Evolutionary conservation across 306 rosid genomes (phyloP), one percentile per base, ranked within the genome.

Genomic region (Geum urbanum): DNA sequence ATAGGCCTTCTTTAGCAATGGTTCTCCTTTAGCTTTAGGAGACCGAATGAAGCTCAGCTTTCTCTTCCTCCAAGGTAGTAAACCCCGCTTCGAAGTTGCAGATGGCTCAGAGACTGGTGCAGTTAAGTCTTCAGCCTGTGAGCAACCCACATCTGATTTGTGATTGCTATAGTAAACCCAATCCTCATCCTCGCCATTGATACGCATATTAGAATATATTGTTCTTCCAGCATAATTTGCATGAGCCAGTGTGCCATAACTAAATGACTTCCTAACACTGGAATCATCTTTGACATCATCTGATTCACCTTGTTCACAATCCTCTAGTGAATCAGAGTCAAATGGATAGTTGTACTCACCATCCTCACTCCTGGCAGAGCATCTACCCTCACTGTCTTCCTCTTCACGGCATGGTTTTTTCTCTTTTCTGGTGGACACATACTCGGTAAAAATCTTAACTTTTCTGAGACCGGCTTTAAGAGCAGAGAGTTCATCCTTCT

Each of bases 1-100:
- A 35, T 95, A 87, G 12, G 86, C 97, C 81, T 90, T 91, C 90
- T 95, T 95, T 35, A 91, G 61, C 84, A 95, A 78, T 0, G 99
- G 99, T 76, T 95, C 99, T 65, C 99, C 99, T 76, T 95, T 91
- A 50, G 95, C 85, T 73, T 95, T 91, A 40, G 97, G 99, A 70
- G 99, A 91, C 74, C 97, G 74, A 57, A 70, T 89, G 85, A 95
- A 95, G 77, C 92, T 95, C 87, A 95, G 69, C 88, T 95, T 95
- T 79, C 99, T 91, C 96, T 95, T 95, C 84, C 95, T 91, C 99
- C 99, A 95, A 27, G 99, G 84, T 44, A 95, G 74, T 71, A 95
- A 80, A 40, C 99, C 88, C 7, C 96, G 96, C 81, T 84, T 95
- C 19, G 99, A 89, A 75, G 86, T 87, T 66, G 74, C 37, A 76